Percentiles rank a stretch among this genome's conserved stretches.
These are phyloP conservation scores for Kodamaea sp. DNA, from an alignment of 1,139 yeast species.

Conservation along the genomic window DNA sequence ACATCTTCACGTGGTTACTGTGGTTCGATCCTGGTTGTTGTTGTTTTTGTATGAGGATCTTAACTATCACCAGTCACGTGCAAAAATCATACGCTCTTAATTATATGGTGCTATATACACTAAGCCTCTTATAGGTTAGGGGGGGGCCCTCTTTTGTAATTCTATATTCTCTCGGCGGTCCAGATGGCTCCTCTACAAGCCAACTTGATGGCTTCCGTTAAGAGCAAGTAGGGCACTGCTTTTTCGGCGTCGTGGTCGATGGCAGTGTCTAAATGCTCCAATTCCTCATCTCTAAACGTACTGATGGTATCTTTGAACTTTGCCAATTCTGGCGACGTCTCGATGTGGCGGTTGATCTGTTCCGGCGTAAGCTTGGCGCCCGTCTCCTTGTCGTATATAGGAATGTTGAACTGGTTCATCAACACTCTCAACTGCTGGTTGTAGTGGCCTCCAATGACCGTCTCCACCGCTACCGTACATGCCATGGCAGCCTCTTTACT, in stretches of 20 bases:
- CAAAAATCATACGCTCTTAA: too few species aligned
- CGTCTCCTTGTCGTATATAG: slow-evolving; percentile 45
- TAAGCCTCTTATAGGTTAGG: too few species aligned
- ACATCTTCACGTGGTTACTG: too few species aligned
- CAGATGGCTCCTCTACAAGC: slow-evolving; percentile 88
- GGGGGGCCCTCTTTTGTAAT: slow-evolving; percentile 5
- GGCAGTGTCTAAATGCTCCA: slow-evolving; percentile 95
- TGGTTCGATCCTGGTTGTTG: too few species aligned
- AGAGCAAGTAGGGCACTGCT: slow-evolving; percentile 86
- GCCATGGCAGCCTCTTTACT: slow-evolving; percentile 99
- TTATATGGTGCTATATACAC: background rate
- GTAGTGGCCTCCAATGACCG: slow-evolving; percentile 96
- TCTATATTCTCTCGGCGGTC: slow-evolving; percentile 86
- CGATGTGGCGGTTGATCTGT: slow-evolving; percentile 28
- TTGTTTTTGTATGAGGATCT: too few species aligned
- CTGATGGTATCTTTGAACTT: slow-evolving; percentile 64
- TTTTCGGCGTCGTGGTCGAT: slow-evolving; percentile 86
- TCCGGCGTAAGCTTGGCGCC: slow-evolving; percentile 29
- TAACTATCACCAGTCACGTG: too few species aligned
- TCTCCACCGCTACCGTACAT: slow-evolving; percentile 98
- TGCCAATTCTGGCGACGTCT: slow-evolving; percentile 54
- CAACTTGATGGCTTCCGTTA: slow-evolving; percentile 83
- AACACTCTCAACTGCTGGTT: slow-evolving; percentile 84
- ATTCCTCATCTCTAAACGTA: slow-evolving; percentile 88
- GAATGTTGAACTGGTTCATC: slow-evolving; percentile 56